These are phyloP conservation scores for Candida dendrica DNA, from an alignment of 805 yeast genomes.

Conservation along the genomic window DNA sequence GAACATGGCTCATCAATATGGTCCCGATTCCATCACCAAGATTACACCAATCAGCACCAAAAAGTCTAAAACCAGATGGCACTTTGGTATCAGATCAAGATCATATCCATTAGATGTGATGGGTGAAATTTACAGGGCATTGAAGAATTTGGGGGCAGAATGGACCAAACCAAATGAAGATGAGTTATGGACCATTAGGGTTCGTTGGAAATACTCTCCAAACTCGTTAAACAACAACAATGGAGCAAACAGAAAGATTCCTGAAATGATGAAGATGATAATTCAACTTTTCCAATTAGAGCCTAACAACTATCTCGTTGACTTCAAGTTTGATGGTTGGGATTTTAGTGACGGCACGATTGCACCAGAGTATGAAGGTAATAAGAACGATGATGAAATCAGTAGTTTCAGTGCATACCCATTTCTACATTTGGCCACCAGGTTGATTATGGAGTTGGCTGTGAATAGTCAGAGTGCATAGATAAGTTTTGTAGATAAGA, in stretches of 20 bases:
- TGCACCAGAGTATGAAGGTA: constrained; percentile 19
- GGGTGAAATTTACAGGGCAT: constrained; percentile 96
- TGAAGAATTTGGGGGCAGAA: constrained; percentile 90
- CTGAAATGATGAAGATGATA: constrained; percentile 92
- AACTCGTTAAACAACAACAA: constrained; percentile 18
- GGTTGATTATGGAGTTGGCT: constrained; percentile 92
- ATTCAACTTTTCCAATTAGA: constrained; percentile 93
- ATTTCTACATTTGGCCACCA: constrained; percentile 84
- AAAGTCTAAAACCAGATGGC: constrained; percentile 95
- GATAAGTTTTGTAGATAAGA: no score
- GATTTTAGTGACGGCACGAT: constrained; percentile 43
- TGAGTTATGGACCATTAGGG: constrained; percentile 92
- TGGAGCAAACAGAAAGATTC: constrained; percentile 31
- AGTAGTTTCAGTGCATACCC: constrained; percentile 95
- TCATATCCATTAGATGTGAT: constrained; percentile 96
- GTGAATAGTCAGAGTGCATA: constrained; percentile 69
- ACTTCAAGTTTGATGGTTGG: constrained; percentile 98
- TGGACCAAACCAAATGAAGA: constrained; percentile 96
- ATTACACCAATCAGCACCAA: constrained; percentile 58
- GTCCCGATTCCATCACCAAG: constrained; percentile 38
- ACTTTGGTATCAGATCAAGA: constrained; percentile 92
- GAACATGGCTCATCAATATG: constrained; percentile 68
- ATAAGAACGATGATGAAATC: constrained; percentile 56
- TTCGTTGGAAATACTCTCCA: constrained; percentile 79
- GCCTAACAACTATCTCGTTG: constrained; percentile 92